Percentiles rank a stretch among this genome's conserved stretches.
These are phyloP conservation scores for Fusarium begoniae DNA, from an alignment of 2,329 filamentous ascomycete species.

Conservation along the genomic window DNA sequence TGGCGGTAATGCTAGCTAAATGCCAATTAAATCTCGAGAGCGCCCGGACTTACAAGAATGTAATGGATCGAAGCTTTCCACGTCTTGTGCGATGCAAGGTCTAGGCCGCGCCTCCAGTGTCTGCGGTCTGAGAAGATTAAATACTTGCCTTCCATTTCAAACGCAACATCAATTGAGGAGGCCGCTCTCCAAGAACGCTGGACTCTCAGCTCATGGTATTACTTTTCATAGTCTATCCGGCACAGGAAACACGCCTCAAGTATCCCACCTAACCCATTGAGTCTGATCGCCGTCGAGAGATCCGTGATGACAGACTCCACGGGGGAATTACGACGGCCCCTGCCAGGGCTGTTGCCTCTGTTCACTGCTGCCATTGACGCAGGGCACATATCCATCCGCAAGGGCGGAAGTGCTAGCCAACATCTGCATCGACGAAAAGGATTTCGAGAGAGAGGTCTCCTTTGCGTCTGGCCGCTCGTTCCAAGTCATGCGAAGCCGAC, in stretches of 20 bases:
- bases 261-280: neutral
- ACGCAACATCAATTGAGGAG: neutral
- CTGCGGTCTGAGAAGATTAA: neutral
- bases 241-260: neutral
- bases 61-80: neutral
- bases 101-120: neutral
- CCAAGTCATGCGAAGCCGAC: neutral
- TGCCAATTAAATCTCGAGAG: neutral
- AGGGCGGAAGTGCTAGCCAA: neutral
- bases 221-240: neutral
- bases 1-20: neutral
- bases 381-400: neutral
- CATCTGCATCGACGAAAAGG: neutral
- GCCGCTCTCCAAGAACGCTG: neutral
- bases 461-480: neutral
- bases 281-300: neutral
- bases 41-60: neutral
- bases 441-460: neutral
- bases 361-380: neutral
- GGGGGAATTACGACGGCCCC: too few species aligned
- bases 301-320: neutral
- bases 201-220: neutral
- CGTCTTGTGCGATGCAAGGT: neutral
- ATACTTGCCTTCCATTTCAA: neutral
- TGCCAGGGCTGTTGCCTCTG: neutral